phyloP scores from a whole-genome alignment of 495 filamentous ascomycete genomes.

The Oidiodendron maius region DNA sequence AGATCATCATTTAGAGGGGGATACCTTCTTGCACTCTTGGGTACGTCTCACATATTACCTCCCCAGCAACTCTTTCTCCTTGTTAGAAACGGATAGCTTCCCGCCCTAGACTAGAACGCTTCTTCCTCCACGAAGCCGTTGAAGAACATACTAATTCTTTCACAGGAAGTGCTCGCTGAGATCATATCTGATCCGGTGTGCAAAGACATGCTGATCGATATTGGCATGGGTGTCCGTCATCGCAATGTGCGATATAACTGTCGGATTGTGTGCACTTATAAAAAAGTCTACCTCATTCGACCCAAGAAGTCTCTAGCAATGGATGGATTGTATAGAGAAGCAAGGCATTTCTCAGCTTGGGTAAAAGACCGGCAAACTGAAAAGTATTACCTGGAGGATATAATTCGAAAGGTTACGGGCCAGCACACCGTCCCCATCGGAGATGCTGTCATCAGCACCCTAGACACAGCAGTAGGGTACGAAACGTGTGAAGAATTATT shows the following conservation, averaged over 20 bases:
- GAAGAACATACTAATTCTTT: background rate
- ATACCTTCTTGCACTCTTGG: constrained; percentile 9
- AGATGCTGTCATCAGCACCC: constrained; percentile 67
- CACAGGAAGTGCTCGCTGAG: constrained; percentile 59
- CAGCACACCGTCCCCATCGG: constrained; percentile 56
- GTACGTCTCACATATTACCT: constrained; percentile 20
- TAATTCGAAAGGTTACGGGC: constrained; percentile 56
- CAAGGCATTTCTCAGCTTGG: constrained; percentile 20
- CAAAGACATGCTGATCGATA: constrained; percentile 74
- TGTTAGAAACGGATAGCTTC: no score
- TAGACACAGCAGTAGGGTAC: constrained; percentile 63
- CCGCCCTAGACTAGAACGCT: no score
- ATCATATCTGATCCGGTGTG: constrained; percentile 61
- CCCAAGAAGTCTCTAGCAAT: constrained; percentile 83
- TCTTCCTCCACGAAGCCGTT: background rate
- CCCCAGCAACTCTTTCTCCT: background rate
- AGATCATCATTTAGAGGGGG: constrained; percentile 61
- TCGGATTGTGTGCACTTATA: constrained; percentile 62
- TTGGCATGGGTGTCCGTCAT: constrained; percentile 66
- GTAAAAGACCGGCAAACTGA: constrained; percentile 47
- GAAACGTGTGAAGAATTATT: constrained; percentile 83
- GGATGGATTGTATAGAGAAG: constrained; percentile 70
- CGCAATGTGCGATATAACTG: constrained; percentile 65
- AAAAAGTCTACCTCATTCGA: constrained; percentile 66
- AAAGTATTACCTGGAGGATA: constrained; percentile 63